A percentile compares a stretch with the other conserved stretches of the same genome.
phyloP scores from a whole-genome alignment of 441 rosid genomes.

The Bocquillonia castaneifolia region DNA sequence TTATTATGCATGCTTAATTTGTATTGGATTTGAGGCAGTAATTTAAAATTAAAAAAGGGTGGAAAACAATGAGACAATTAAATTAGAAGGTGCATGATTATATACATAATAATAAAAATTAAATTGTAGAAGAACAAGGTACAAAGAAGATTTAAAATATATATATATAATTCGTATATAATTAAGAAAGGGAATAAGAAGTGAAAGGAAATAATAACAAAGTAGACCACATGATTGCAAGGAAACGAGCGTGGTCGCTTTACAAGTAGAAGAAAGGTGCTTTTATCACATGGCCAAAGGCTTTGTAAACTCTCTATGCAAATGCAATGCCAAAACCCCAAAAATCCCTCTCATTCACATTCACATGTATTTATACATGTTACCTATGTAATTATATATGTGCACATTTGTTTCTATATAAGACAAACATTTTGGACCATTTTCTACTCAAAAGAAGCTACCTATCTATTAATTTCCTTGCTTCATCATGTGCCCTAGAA shows the following conservation, averaged over 20 bases:
- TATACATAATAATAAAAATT: background rate
- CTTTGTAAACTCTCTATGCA: slow-evolving; percentile 10
- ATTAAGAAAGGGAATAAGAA: slow-evolving; percentile 3
- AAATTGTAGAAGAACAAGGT: slow-evolving; percentile 26
- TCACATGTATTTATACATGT: slow-evolving; percentile 15
- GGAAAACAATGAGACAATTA: too few relatives aligned
- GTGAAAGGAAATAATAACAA: slow-evolving; percentile 37
- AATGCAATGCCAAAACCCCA: slow-evolving; percentile 26
- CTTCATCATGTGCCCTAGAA: slow-evolving; percentile 24
- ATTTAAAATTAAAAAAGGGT: background rate
- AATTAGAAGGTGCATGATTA: background rate
- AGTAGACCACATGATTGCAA: slow-evolving; percentile 82
- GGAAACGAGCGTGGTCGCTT: slow-evolving; percentile 90
- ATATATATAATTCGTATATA: background rate
- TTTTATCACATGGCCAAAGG: slow-evolving; percentile 63
- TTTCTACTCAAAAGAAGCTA: background rate
- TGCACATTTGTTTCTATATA: background rate
- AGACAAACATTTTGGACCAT: slow-evolving; percentile 16
- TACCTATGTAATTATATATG: slow-evolving; percentile 7
- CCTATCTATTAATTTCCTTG: background rate
- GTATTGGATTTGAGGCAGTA: too few relatives aligned
- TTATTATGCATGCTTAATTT: too few relatives aligned
- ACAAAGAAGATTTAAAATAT: slow-evolving; percentile 6
- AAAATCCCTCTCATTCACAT: slow-evolving; percentile 16
- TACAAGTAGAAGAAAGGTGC: slow-evolving; percentile 52